Conservation (phyloP, 1,284 basidiomycete genomes). For the Sanghuangporus baumii region DNA sequence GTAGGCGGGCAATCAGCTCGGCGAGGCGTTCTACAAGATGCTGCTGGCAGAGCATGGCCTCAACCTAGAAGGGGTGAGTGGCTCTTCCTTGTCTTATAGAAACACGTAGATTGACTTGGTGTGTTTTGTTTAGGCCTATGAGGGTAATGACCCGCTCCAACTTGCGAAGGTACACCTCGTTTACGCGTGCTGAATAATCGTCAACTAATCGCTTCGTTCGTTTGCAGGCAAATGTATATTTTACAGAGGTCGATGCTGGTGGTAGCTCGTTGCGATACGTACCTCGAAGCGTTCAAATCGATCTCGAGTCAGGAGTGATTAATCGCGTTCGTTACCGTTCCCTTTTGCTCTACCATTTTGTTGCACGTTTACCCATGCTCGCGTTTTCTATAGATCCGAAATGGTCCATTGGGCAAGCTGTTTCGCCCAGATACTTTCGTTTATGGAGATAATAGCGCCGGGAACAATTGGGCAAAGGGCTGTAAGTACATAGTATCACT, state of each 20-base stretch:
- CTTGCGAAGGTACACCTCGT: slow-evolving; percentile 35
- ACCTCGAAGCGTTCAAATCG: slow-evolving; percentile 90
- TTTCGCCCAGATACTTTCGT: slow-evolving; percentile 91
- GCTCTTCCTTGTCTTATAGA: slow-evolving; percentile 1
- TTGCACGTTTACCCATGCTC: neutral
- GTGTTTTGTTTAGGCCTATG: slow-evolving; percentile 34
- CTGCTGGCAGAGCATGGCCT: slow-evolving; percentile 78
- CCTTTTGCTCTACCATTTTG: neutral
- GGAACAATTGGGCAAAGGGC: slow-evolving; percentile 93
- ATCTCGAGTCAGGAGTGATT: slow-evolving; percentile 89
- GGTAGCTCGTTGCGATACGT: slow-evolving; percentile 65
- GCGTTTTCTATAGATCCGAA: slow-evolving; percentile 44
- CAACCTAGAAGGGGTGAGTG: slow-evolving; percentile 61
- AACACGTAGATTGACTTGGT: neutral
- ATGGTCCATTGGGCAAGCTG: slow-evolving; percentile 64
- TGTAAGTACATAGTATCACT: slow-evolving; percentile 42
- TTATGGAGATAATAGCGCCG: slow-evolving; percentile 70
- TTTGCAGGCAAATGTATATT: slow-evolving; percentile 65
- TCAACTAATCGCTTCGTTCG: neutral
- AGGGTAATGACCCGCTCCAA: slow-evolving; percentile 43
- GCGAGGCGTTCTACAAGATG: slow-evolving; percentile 75
- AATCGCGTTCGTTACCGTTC: slow-evolving; percentile 52
- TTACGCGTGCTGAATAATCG: neutral
- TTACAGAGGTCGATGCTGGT: slow-evolving; percentile 50
- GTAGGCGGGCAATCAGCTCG: slow-evolving; percentile 72